These are phyloP conservation scores for Stephanocyclus meneghinianus DNA, from an alignment of 352 stramenopile species.

Conservation along the genomic window DNA sequence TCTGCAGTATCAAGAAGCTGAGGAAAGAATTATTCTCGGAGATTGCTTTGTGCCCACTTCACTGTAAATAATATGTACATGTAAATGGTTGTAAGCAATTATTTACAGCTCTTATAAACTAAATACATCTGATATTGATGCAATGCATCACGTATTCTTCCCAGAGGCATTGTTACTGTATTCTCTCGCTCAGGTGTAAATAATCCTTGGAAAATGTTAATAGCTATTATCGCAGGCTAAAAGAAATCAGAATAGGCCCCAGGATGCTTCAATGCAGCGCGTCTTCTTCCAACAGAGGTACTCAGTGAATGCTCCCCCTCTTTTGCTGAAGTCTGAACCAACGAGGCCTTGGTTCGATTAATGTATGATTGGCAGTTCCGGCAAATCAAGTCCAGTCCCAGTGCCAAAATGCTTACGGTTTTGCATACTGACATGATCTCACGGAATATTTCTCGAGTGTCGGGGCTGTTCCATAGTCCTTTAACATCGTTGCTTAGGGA, in stretches of 20 bases:
- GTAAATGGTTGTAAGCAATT: too few relatives aligned
- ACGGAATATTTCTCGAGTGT: slow-evolving; percentile 68
- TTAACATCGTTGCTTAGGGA: slow-evolving; percentile 65
- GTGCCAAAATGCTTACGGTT: slow-evolving; percentile 67
- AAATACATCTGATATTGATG: too few relatives aligned
- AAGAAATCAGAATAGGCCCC: slow-evolving; percentile 66
- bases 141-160: too few relatives aligned
- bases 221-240: slow-evolving; percentile 34
- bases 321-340: slow-evolving; percentile 10
- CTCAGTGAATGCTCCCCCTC: slow-evolving; percentile 6
- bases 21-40: too few relatives aligned
- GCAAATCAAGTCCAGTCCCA: slow-evolving; percentile 77
- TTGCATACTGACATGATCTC: slow-evolving; percentile 71
- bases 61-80: too few relatives aligned
- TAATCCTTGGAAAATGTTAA: too few relatives aligned
- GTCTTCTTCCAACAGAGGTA: slow-evolving; percentile 25
- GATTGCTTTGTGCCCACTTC: too few relatives aligned
- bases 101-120: too few relatives aligned
- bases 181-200: too few relatives aligned
- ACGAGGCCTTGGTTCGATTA: slow-evolving; percentile 41
- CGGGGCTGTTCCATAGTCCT: slow-evolving; percentile 71
- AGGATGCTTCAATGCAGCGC: slow-evolving; percentile 38
- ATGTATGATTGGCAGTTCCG: slow-evolving; percentile 66
- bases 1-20: too few relatives aligned
- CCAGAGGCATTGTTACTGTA: too few relatives aligned